phyloP scores from a whole-genome alignment of 2,329 filamentous ascomycete species.

The Beauveria sp. region DNA sequence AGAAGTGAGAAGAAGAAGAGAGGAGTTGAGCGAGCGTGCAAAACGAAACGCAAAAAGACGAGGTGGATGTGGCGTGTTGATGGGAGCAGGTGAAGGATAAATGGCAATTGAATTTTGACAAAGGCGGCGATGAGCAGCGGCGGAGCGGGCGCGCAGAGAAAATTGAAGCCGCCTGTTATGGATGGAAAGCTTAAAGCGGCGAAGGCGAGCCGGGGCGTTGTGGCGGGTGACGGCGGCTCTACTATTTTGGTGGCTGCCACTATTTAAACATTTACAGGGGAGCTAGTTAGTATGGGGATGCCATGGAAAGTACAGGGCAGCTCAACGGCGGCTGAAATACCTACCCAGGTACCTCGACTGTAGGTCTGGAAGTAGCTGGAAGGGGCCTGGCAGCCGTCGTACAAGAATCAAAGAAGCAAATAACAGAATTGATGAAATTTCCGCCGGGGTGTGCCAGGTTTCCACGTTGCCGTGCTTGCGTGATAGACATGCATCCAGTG shows the following conservation, averaged over 20 bases:
- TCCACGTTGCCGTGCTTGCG: too few relatives aligned
- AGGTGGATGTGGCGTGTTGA: conserved; percentile 4
- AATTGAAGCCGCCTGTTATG: background rate
- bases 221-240: conserved; percentile 7
- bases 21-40: background rate
- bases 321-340: too few relatives aligned
- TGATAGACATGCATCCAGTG: too few relatives aligned
- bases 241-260: background rate
- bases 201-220: background rate
- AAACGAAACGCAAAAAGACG: background rate
- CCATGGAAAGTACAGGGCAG: too few relatives aligned
- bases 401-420: too few relatives aligned
- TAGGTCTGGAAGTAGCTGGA: too few relatives aligned
- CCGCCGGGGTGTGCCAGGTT: too few relatives aligned
- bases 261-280: background rate
- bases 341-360: too few relatives aligned
- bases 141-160: background rate
- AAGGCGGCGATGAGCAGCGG: background rate
- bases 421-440: too few relatives aligned
- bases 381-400: too few relatives aligned
- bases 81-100: conserved; percentile 4
- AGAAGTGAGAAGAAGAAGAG: background rate
- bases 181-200: conserved; percentile 1
- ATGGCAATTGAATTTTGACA: background rate
- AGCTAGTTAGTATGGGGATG: background rate